Base-by-base conservation (phyloP, 257 asterid species). In the Pogostemon cablin region DNA sequence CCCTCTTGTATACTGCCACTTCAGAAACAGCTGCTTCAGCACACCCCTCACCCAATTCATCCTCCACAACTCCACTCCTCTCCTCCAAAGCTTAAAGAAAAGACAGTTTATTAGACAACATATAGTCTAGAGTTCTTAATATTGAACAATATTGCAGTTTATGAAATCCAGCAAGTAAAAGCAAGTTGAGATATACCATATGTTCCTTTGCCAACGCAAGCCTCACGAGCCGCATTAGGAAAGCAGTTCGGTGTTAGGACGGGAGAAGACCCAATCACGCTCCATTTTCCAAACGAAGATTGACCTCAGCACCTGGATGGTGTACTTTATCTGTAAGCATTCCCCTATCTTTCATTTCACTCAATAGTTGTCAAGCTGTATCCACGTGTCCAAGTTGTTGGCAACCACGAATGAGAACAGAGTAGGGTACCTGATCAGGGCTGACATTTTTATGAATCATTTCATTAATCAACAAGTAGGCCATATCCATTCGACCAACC, bases 331-430 rank as follows among this genome's bases (percentile, higher is more conserved):
- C 78, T 4, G 75, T 81, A 67, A 25, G 60, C 35, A 84, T 56
- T 42, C 85, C 86, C 40, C 57, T 63, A 62, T 66, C 69, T 73
- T 50, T 57, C 84, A 87, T 79, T 70, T 72, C 71, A 4, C 44
- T 62, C 7, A 78, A 75, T 60, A 82, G 20, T 54, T 66, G 55
- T 49, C 42, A 73, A 43, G 85, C 87, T 69, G 40, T 73, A 15
- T 80, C 87, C 35, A 63, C 56, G 39, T 56, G 64, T 64, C 85
- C 87, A 62, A 46, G 80, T 47, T 69, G 72, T 65, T 32, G 71
- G 77, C 63, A 85, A 69, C 81, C 89, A 68, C 71, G 62, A 67
- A 83, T 72, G 54, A 89, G 65, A 68, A 87, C 85, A 40, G 15
- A 67, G 62, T 76, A 87, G 37, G 80, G 69, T 35, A 81, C 73